Evolutionary conservation across 164 flowering plant species (phyloP), one percentile per base, ranked within the genome.

Genomic region (Tinospora cordifolia): DNA sequence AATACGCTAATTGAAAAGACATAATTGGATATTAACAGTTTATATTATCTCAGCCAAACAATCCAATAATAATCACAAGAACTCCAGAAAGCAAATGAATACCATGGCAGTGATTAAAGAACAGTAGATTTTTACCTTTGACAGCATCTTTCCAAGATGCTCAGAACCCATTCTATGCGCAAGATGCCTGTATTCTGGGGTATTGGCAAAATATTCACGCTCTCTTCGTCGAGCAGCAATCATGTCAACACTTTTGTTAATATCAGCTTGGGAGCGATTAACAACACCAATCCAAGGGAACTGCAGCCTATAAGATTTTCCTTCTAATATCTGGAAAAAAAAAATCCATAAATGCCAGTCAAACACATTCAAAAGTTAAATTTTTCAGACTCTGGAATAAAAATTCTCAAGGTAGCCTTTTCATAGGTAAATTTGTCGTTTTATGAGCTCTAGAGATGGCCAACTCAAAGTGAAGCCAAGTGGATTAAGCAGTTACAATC

Each of bases 241-340:
- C 96, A 90, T 90, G 75, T 90, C 96, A 67, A 88, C 91, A 79
- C 84, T 90, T 80, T 88, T 88, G 81, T 88, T 90, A 69, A 88
- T 90, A 76, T 90, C 95, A 36, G 89, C 89, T 84, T 90, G 96
- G 66, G 92, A 88, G 21, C 96, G 92, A 72, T 87, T 90, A 40
- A 90, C 96, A 62, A 88, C 91, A 74, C 96, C 96, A 75, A 90
- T 73, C 96, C 96, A 90, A 34, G 96, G 96, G 77, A 78, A 88
- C 72, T 87, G 88, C 15, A 90, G 83, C 70, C 86, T 79, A 64
- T 82, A 88, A 65, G 92, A 59, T 71, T 82, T 90, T 38, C 92
- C 96, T 77, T 90, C 96, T 73, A 90, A 73, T 46, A 89, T 87
- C 94, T 89, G 70, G 36, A 46, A 47, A 77, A 57, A 49, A 46